Base-by-base conservation (phyloP, 2,329 filamentous ascomycete species). In the Neocatenulostroma microsporum region DNA sequence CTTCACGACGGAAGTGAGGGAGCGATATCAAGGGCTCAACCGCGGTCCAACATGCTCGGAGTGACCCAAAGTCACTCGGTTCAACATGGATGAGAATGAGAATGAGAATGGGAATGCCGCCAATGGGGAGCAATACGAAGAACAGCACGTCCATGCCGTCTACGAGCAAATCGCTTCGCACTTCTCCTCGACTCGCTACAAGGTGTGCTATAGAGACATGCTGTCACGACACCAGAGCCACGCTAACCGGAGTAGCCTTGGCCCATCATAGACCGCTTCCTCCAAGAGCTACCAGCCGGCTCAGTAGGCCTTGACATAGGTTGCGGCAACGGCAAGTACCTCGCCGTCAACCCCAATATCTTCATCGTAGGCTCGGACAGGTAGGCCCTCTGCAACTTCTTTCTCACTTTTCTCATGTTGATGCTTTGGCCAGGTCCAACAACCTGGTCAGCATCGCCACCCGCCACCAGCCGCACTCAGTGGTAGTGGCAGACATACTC, bases 251-350 rank as follows among this genome's bases (percentile, higher is more conserved):
- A 7, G 21, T 44, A 81, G 76, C 87, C 91, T 43, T 98, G 91
- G 91, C 91, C 91, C 15, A 81, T 93, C 50, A 84, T 96, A 38
- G 76, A 87, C 45, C 68, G 69, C 23, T 96, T 95, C 59, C 73
- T 96, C 23, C 65, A 69, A 33, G 66, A 68, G 21, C 74, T 83
- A 31, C 57, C 70, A 0, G 64, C 78, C 10, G 89, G 88, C 18
- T 74, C 84, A 33, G 64, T 96, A 38, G 91, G 91, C 8, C 71
- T 94, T 21, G 91, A 98, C 62, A 72, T 96, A 39, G 91, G 91
- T 42, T 96, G 91, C 63, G 91, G 91, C 41, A 98, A 98, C 65
- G 91, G 91, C 49, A 96, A 96, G 69, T 95, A 96, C 60, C 69
- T 96, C 42, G 68, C 74, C 42, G 82, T 94, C 39, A 93, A 93